These are phyloP conservation scores for Pseudevernia furfuracea DNA, from an alignment of 495 filamentous ascomycete genomes.

Conservation along the genomic window DNA sequence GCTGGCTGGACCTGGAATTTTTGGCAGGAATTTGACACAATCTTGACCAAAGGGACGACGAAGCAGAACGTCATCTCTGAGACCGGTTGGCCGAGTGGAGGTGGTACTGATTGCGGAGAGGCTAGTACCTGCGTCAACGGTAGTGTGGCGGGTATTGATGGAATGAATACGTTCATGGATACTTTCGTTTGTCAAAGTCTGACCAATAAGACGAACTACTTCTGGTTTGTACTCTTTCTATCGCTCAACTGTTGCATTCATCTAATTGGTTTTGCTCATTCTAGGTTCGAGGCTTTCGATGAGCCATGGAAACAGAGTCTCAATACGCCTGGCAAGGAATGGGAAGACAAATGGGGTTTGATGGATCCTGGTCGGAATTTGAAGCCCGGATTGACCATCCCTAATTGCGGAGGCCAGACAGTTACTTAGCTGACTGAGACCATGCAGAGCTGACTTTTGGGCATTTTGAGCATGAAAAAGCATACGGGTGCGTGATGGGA, in stretches of 20 bases:
- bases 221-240: conserved; percentile 55
- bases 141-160: conserved; percentile 66
- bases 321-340: conserved; percentile 61
- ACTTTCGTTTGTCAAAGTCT: conserved; percentile 78
- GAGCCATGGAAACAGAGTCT: conserved; percentile 67
- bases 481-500: conserved; percentile 21
- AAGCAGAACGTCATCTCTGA: conserved; percentile 73
- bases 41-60: conserved; percentile 47
- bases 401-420: conserved; percentile 75
- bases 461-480: conserved; percentile 5
- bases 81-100: conserved; percentile 84
- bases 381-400: conserved; percentile 79
- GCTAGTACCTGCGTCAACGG: conserved; percentile 39
- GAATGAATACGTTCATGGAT: conserved; percentile 83
- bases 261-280: neutral
- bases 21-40: conserved; percentile 60
- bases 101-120: conserved; percentile 70
- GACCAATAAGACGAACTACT: conserved; percentile 78
- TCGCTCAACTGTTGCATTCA: neutral
- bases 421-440: conserved; percentile 27
- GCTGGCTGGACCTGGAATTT: conserved; percentile 79
- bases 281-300: conserved; percentile 28
- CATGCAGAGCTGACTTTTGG: conserved; percentile 2
- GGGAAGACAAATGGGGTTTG: conserved; percentile 96
- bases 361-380: conserved; percentile 81